phyloP scores from a whole-genome alignment of 2,329 filamentous ascomycete genomes.

The Aspergillus luchuensis region DNA sequence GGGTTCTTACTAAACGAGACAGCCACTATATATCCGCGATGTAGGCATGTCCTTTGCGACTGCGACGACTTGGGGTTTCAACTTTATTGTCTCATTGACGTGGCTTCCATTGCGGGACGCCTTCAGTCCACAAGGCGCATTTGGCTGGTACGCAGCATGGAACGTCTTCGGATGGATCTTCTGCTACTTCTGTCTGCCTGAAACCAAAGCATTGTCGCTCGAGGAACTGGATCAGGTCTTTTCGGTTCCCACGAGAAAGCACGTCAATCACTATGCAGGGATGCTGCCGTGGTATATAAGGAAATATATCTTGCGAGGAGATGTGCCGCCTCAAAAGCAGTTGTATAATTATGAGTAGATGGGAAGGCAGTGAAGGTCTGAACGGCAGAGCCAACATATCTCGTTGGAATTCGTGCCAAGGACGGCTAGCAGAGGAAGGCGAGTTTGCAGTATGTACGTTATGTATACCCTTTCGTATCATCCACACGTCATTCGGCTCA shows the following conservation, averaged over 20 bases:
- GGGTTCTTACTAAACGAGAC: background rate
- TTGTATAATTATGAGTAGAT: constrained; percentile 28
- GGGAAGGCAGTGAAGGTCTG: background rate
- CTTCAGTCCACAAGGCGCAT: constrained; percentile 55
- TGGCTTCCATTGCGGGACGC: constrained; percentile 54
- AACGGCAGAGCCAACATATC: too few species aligned
- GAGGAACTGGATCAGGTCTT: constrained; percentile 58
- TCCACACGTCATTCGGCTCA: too few species aligned
- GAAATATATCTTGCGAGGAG: constrained; percentile 29
- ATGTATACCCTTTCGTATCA: too few species aligned
- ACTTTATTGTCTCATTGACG: constrained; percentile 56
- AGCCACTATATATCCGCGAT: constrained; percentile 61
- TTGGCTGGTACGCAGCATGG: constrained; percentile 53
- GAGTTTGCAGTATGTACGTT: too few species aligned
- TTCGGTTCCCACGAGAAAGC: constrained; percentile 49
- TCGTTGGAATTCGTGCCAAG: too few species aligned
- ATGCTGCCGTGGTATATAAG: constrained; percentile 36
- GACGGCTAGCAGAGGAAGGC: too few species aligned
- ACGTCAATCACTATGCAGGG: constrained; percentile 19
- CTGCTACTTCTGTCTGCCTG: constrained; percentile 37
- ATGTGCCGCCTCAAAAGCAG: constrained; percentile 32
- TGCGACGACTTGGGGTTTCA: constrained; percentile 63
- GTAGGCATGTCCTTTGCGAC: constrained; percentile 66
- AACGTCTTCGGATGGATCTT: constrained; percentile 47
- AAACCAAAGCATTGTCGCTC: constrained; percentile 40